These are phyloP conservation scores for Magnusiomyces ingens DNA, from an alignment of 1,139 yeast species.

Conservation along the genomic window DNA sequence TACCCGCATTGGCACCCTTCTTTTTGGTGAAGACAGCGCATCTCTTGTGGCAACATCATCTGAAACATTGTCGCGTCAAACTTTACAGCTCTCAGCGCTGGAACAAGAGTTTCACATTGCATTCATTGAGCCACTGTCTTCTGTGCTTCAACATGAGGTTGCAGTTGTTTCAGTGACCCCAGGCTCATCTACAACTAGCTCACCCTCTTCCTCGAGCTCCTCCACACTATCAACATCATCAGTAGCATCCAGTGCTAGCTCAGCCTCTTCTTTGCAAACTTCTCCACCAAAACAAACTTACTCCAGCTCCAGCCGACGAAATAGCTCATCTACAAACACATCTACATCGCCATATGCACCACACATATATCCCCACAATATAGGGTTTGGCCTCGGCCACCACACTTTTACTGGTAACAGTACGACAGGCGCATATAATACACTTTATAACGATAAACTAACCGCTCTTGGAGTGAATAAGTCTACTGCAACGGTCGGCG, in stretches of 20 bases:
- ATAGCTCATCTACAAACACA: not conserved
- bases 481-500: too few relatives aligned
- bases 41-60: not conserved
- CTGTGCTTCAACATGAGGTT: not conserved
- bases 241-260: not conserved
- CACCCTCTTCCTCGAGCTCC: not conserved
- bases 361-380: not conserved
- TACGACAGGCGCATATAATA: too few relatives aligned
- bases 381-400: not conserved
- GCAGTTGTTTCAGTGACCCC: not conserved
- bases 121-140: slow-evolving; percentile 16
- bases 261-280: not conserved
- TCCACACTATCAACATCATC: not conserved
- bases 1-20: slow-evolving; percentile 17
- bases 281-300: not conserved
- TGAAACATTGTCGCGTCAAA: slow-evolving; percentile 8
- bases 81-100: slow-evolving; percentile 12
- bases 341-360: not conserved
- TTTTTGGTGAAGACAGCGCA: slow-evolving; percentile 1
- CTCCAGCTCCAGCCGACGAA: not conserved
- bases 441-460: too few relatives aligned
- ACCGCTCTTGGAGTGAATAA: too few relatives aligned
- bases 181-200: not conserved
- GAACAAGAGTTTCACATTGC: slow-evolving; percentile 21
- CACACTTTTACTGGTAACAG: not conserved